Evolutionary conservation across 257 asterid species (phyloP).

Genomic region (Henckelia pumila): DNA sequence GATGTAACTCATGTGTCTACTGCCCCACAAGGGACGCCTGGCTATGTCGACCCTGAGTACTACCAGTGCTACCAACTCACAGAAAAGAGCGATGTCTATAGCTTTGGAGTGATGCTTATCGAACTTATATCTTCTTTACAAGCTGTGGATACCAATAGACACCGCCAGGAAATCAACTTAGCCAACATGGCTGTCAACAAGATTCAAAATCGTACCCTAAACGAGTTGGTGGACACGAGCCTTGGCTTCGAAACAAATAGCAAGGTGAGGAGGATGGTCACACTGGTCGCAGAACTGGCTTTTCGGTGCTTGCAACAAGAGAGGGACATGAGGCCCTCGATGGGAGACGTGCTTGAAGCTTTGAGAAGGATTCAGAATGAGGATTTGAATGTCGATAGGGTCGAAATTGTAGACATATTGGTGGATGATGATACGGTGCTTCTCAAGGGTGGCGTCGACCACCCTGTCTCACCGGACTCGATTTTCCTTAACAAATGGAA

Average conservation of each 20-base stretch:
- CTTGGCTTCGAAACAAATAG: conserved; percentile 49
- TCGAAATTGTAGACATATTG: conserved; percentile 35
- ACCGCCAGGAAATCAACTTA: conserved; percentile 64
- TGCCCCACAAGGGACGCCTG: conserved; percentile 94
- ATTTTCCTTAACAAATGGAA: conserved; percentile 6
- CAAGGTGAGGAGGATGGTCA: conserved; percentile 39
- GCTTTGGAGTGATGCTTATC: conserved; percentile 78
- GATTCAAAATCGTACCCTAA: conserved; percentile 54
- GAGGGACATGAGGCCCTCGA: conserved; percentile 71
- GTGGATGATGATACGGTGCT: conserved; percentile 38
- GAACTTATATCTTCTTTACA: conserved; percentile 78
- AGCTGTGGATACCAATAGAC: conserved; percentile 75
- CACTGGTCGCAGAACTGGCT: conserved; percentile 62
- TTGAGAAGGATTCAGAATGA: conserved; percentile 43
- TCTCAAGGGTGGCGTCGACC: conserved; percentile 24
- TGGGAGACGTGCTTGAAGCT: conserved; percentile 55
- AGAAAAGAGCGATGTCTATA: conserved; percentile 70
- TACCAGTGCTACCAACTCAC: conserved; percentile 77
- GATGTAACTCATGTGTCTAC: conserved; percentile 74
- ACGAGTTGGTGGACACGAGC: conserved; percentile 62
- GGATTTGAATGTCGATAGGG: conserved; percentile 28
- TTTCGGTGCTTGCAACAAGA: conserved; percentile 65
- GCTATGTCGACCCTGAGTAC: conserved; percentile 86
- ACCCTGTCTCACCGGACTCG: conserved; percentile 29
- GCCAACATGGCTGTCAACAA: conserved; percentile 69